These are phyloP conservation scores for Mycena rebaudengoi DNA, from an alignment of 768 basidiomycete genomes.

Conservation along the genomic window DNA sequence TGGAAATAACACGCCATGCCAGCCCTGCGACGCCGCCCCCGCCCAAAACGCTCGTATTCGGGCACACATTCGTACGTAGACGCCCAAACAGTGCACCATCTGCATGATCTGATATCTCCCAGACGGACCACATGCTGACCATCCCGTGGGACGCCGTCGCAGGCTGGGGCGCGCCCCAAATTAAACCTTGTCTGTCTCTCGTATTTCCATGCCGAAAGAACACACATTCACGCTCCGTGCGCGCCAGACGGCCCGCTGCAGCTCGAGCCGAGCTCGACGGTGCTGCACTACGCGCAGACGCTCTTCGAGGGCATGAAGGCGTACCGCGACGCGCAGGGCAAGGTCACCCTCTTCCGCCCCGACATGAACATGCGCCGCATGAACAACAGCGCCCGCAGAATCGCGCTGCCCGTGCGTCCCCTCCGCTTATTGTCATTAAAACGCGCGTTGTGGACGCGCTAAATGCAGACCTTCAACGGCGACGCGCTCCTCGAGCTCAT, in stretches of 20 bases:
- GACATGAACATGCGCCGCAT: conserved; percentile 99
- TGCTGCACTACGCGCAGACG: conserved; percentile 93
- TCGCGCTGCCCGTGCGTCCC: conserved; percentile 76
- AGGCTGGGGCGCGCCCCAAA: conserved; percentile 88
- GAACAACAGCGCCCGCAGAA: conserved; percentile 82
- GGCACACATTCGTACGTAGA: conserved; percentile 78
- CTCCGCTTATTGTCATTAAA: too few species aligned
- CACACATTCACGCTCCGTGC: not conserved
- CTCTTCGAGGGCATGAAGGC: conserved; percentile 97
- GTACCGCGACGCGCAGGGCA: conserved; percentile 77
- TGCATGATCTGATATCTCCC: conserved; percentile 13
- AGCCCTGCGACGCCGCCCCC: conserved; percentile 71
- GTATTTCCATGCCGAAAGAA: conserved; percentile 6
- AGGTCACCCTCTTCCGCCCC: conserved; percentile 87
- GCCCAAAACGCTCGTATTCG: conserved; percentile 78
- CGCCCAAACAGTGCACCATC: conserved; percentile 6
- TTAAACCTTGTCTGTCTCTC: conserved; percentile 76
- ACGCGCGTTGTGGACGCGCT: not conserved
- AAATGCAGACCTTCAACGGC: conserved; percentile 77
- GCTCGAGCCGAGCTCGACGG: conserved; percentile 80
- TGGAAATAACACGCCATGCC: conserved; percentile 56
- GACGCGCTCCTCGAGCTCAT: conserved; percentile 79
- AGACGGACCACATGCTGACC: conserved; percentile 91
- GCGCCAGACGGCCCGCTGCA: conserved; percentile 71
- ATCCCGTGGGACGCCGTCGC: conserved; percentile 74